Evolutionary conservation across 106 monocot genomes (phyloP).

Genomic region (Dactylorhiza incarnata): DNA sequence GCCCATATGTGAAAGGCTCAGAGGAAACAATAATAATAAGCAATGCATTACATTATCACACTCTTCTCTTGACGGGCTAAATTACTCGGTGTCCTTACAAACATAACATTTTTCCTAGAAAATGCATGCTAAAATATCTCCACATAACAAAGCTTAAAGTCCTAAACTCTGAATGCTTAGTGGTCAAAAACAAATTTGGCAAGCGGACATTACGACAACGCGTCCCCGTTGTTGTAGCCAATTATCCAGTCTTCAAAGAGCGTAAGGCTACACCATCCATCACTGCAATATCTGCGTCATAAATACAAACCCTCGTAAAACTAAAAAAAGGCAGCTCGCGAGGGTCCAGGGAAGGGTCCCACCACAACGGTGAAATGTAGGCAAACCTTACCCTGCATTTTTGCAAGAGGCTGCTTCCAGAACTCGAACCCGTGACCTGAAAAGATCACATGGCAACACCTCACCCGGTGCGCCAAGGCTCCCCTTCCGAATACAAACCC

Average conservation of each 20-base stretch:
- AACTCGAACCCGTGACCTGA: no score
- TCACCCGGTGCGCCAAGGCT: no score
- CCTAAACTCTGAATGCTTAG: neutral
- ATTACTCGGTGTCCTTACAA: constrained; percentile 5
- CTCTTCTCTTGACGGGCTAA: neutral
- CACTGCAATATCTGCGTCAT: constrained; percentile 43
- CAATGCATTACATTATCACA: constrained; percentile 9
- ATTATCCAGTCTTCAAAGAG: constrained; percentile 38
- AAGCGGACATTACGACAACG: neutral
- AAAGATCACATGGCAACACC: no score
- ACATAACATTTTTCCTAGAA: neutral
- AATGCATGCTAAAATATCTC: neutral
- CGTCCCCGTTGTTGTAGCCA: constrained; percentile 40
- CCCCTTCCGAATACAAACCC: constrained; percentile 31
- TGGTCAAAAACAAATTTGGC: neutral
- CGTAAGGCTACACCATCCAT: constrained; percentile 50
- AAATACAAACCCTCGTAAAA: neutral
- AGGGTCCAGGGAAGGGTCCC: no score
- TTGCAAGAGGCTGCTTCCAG: no score
- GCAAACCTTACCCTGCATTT: no score
- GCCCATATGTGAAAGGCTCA: neutral
- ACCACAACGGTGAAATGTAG: no score
- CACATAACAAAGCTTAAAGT: neutral
- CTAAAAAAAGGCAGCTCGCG: no score
- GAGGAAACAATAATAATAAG: neutral